A percentile compares a stretch with the other conserved stretches of the same genome.
These are phyloP conservation scores for Stephanodiscus minutulus DNA, from an alignment of 108 stramenopile genomes.

Conservation along the genomic window DNA sequence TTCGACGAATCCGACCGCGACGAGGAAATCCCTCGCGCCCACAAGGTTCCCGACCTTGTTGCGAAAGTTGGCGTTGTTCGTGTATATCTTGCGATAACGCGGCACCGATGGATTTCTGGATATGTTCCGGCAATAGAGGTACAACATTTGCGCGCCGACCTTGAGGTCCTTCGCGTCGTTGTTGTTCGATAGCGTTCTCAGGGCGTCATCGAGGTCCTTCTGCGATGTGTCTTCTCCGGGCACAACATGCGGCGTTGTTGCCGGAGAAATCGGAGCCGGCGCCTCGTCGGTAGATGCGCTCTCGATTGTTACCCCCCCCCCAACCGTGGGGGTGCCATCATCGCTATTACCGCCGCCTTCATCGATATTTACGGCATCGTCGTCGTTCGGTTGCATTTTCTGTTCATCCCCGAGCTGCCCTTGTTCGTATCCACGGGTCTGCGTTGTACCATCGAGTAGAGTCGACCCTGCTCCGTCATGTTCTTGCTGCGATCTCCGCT, in stretches of 20 bases:
- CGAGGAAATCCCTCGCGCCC: conserved; percentile 69
- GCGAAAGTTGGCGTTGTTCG: conserved; percentile 70
- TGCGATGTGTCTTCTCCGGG: neutral
- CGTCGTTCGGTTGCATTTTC: neutral
- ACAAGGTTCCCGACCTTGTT: conserved; percentile 61
- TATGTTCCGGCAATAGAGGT: conserved; percentile 75
- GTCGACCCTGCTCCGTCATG: neutral
- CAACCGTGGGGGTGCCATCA: neutral
- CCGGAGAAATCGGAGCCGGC: neutral
- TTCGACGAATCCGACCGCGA: conserved; percentile 70
- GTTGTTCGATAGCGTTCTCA: conserved; percentile 42
- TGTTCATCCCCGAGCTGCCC: neutral
- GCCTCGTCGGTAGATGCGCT: neutral
- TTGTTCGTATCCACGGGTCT: no score
- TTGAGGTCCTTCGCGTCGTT: conserved; percentile 42
- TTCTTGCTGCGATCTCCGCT: neutral
- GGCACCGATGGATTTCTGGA: conserved; percentile 65
- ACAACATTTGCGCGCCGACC: conserved; percentile 68
- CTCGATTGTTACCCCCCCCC: neutral
- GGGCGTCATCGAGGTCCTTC: conserved; percentile 35
- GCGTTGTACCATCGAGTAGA: no score
- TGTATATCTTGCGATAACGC: conserved; percentile 83
- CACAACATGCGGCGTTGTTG: neutral
- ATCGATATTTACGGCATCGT: neutral
- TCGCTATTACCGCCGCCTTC: neutral